Base-by-base conservation (phyloP, 768 basidiomycete species). In the Crepidotus variabilis region DNA sequence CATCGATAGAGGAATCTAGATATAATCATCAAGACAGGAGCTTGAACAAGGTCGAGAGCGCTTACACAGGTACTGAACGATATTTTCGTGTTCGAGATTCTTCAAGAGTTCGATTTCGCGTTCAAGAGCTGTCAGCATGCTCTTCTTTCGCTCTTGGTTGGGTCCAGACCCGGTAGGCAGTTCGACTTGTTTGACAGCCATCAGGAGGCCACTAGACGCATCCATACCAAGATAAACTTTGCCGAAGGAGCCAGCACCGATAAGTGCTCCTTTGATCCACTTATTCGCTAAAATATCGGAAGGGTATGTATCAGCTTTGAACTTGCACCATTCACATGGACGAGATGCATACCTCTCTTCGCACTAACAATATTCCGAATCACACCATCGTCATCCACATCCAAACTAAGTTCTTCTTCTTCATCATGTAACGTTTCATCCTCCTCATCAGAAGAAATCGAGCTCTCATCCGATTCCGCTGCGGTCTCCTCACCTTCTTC, bases 131-230 rank as follows among this genome's bases (percentile, higher is more conserved):
- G 82, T 90, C 11, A 94, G 82, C 94, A 98, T 98, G 71, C 83
- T 86, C 75, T 90, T 88, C 75, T 94, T 96, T 61, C 93, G 86
- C 67, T 94, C 94, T 66, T 95, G 90, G 66, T 95, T 95, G 2
- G 87, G 84, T 8, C 85, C 86, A 11, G 86, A 85, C 16, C 92
- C 87, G 2, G 86, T 88, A 0, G 93, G 90, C 24, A 98, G 81
- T 65, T 95, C 92, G 46, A 98, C 94, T 78, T 98, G 94, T 74
- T 98, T 98, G 61, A 98, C 94, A 36, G 94, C 94, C 94, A 98
- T 97, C 59, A 98, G 78, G 20, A 94, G 75, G 22, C 94, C 94
- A 50, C 81, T 90, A 18, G 89, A 81, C 0, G 93, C 91, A 70
- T 95, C 94, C 92, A 97, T 94, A 33, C 93, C 94, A 9, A 97